Evolutionary conservation across 176 grass and related monocot species (phyloP), one percentile per base, ranked within the genome.

Genomic region (Ampelocalamus luodianensis): DNA sequence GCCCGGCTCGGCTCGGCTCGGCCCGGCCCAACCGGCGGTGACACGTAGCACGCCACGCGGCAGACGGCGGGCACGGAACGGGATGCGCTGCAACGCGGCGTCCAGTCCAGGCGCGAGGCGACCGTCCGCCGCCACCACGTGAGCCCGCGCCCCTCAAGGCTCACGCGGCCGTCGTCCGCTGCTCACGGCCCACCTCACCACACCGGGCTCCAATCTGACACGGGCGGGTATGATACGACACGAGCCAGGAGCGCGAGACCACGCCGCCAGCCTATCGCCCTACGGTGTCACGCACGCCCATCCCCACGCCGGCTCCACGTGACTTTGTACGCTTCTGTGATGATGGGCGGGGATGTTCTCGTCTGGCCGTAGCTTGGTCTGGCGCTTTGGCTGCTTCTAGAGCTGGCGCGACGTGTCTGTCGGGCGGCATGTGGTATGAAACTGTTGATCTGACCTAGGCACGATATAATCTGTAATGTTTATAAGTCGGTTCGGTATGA

Each of bases 11-110:
- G n/a, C n/a, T n/a, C n/a, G n/a, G n/a, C n/a, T n/a, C n/a, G n/a
- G n/a, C n/a, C n/a, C n/a, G n/a, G n/a, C n/a, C n/a, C n/a, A n/a
- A n/a, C n/a, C n/a, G n/a, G 29, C 29, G 29, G 29, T 29, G 15
- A 62, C 76, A 86, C 76, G 84, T 86, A 39, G 22, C 76, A 8
- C 22, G 84, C 42, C 66, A 86, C 76, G 84, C 66, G 84, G 65
- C 76, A 6, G 0, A 11, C 55, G 34, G 65, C 16, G 5, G 16
- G 50, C 16, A 53, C 16, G 20, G 20, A 8, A 56, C 54, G 18
- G 0, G 54, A 22, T 1, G 2, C 54, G 18, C 53, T 0, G 53
- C 18, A 8, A 6, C 22, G 10, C 58, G 7, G 20, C 55, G 20
- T 50, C 20, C 55, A 0, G 55, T 15, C 22, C 20, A 8, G 15